phyloP scores from a whole-genome alignment of 108 stramenopile genomes.

The Cylindrotheca closterium region DNA sequence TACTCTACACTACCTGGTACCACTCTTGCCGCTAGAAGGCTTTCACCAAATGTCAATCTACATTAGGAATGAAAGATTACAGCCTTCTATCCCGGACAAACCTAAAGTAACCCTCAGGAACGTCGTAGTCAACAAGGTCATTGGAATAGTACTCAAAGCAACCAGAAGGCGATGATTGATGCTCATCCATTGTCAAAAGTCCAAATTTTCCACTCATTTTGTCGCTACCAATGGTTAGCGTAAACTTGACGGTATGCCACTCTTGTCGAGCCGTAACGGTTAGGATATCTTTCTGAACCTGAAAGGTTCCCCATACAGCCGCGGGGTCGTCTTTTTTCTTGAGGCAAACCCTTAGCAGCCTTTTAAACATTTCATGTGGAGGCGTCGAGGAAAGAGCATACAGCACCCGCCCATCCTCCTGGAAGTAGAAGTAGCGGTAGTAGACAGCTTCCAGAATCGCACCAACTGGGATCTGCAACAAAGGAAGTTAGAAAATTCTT shows the following conservation, averaged over 20 bases:
- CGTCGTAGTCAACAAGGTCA: constrained; percentile 63
- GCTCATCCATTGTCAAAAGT: constrained; percentile 53
- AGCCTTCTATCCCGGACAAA: constrained; percentile 60
- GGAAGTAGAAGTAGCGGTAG: constrained; percentile 71
- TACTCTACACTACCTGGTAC: no score
- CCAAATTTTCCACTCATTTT: constrained; percentile 47
- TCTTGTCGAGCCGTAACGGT: constrained; percentile 54
- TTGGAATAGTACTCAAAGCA: constrained; percentile 57
- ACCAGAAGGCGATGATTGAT: constrained; percentile 53
- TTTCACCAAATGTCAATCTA: no score
- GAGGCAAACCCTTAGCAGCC: constrained; percentile 48
- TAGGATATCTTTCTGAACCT: constrained; percentile 59
- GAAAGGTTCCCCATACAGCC: constrained; percentile 71
- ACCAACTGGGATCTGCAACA: constrained; percentile 57
- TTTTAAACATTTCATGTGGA: constrained; percentile 74
- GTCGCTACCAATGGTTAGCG: constrained; percentile 51
- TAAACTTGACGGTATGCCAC: constrained; percentile 50
- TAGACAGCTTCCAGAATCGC: constrained; percentile 77
- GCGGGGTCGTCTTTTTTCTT: constrained; percentile 36
- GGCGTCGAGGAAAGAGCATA: constrained; percentile 68
- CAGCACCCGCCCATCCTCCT: constrained; percentile 79
- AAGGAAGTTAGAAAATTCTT: neutral
- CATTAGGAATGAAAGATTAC: no score
- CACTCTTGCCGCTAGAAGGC: no score
- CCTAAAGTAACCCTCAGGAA: constrained; percentile 60